Conservation (phyloP, 2,329 filamentous ascomycete species). For the Trichophaea hybrida region DNA sequence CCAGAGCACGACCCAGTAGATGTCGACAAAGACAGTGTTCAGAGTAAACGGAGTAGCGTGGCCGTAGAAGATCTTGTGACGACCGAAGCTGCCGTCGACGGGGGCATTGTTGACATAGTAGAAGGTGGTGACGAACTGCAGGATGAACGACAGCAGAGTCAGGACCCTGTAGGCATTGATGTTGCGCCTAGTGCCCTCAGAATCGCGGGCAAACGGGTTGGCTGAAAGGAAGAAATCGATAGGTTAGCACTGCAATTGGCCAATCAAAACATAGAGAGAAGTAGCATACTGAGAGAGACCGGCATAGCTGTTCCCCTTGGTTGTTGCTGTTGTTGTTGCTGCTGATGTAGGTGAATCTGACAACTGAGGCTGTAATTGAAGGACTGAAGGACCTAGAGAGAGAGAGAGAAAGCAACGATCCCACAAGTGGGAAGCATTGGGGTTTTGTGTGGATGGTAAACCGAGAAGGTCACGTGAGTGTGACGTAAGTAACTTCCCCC, state of each 20-base stretch:
- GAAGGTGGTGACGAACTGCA: conserved; percentile 56
- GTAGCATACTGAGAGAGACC: too few relatives aligned
- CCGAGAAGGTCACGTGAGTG: neutral
- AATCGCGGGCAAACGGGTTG: conserved; percentile 25
- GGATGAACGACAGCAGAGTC: conserved; percentile 57
- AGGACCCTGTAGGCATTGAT: conserved; percentile 63
- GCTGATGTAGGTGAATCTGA: neutral
- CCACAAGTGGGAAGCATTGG: neutral
- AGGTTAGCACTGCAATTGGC: neutral
- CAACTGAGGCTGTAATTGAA: neutral
- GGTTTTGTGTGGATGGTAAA: neutral
- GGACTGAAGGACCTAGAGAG: neutral
- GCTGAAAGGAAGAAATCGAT: conserved; percentile 1
- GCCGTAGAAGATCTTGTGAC: conserved; percentile 54
- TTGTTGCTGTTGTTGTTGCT: neutral
- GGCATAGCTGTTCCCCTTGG: neutral
- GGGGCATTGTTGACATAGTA: conserved; percentile 55
- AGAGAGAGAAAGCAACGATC: neutral
- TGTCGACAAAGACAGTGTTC: conserved; percentile 37
- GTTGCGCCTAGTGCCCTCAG: conserved; percentile 23
- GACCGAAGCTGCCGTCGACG: conserved; percentile 44
- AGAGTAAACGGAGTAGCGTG: conserved; percentile 33
- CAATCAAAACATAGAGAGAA: too few relatives aligned
- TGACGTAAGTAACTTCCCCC: neutral
- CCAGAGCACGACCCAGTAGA: conserved; percentile 68